Percentiles rank a stretch among this genome's conserved stretches.
These are phyloP conservation scores for Fraxinus dipetala DNA, from an alignment of 305 asterid species.

Conservation along the genomic window DNA sequence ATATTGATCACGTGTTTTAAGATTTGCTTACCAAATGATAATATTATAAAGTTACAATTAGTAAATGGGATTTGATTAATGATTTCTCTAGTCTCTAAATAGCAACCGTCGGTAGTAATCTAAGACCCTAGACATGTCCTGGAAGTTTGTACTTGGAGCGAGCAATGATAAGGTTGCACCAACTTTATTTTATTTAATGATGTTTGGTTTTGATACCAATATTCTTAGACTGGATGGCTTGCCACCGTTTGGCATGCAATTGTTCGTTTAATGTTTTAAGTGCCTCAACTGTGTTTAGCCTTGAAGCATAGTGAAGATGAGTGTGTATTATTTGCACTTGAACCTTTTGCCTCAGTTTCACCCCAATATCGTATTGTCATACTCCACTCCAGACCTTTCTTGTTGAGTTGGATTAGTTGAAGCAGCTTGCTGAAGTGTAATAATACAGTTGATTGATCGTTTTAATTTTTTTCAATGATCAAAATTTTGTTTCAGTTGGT, in stretches of 20 bases:
- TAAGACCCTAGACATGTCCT: neutral
- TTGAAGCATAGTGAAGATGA: neutral
- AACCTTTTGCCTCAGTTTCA: neutral
- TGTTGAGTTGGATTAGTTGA: neutral
- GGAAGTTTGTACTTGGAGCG: slow-evolving; percentile 8
- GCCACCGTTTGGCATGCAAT: neutral
- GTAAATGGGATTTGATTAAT: slow-evolving; percentile 5
- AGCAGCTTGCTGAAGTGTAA: neutral
- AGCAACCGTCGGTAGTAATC: neutral
- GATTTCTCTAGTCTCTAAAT: neutral
- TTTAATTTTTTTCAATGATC: neutral
- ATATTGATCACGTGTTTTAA: slow-evolving; percentile 14
- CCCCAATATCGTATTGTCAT: neutral
- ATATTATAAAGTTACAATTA: neutral
- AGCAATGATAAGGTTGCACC: neutral
- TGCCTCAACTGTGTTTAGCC: neutral
- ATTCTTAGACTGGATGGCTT: neutral
- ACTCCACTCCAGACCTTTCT: neutral
- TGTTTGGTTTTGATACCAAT: neutral
- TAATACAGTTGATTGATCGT: neutral
- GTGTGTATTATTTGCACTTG: neutral
- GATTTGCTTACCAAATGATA: slow-evolving; percentile 6
- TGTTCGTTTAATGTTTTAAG: neutral
- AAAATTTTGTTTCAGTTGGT: slow-evolving; percentile 63
- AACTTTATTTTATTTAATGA: neutral